A percentile compares a stretch with the other conserved stretches of the same genome.
phyloP scores from a whole-genome alignment of 2,329 filamentous ascomycete genomes.

The Xylaria sp. region DNA sequence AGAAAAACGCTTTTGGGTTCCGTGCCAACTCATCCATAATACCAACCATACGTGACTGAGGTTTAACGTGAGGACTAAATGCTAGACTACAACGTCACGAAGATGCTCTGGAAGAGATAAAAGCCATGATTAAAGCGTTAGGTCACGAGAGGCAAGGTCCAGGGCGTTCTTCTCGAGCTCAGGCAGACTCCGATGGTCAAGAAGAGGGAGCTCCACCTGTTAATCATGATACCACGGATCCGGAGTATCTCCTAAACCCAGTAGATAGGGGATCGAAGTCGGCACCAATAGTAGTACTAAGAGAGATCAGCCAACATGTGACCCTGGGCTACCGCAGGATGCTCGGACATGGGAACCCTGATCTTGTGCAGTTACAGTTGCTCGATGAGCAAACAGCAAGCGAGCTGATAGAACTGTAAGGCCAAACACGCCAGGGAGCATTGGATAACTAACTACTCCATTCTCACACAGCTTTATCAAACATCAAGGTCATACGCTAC shows the following conservation, averaged over 20 bases:
- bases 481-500: constrained; percentile 47
- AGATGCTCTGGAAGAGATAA: constrained; percentile 45
- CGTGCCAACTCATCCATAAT: not conserved
- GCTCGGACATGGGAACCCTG: constrained; percentile 45
- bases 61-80: constrained; percentile 13
- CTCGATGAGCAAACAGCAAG: constrained; percentile 49
- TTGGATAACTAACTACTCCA: not conserved
- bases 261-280: constrained; percentile 49
- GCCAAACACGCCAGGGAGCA: not conserved
- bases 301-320: constrained; percentile 49
- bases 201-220: constrained; percentile 28
- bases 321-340: constrained; percentile 46
- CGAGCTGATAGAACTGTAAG: constrained; percentile 49
- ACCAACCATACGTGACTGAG: not conserved
- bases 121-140: constrained; percentile 43
- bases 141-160: constrained; percentile 26
- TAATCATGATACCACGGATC: constrained; percentile 37
- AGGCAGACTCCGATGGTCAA: constrained; percentile 21
- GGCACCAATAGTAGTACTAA: constrained; percentile 49
- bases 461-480: constrained; percentile 43
- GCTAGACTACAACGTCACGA: constrained; percentile 46
- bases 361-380: constrained; percentile 49
- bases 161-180: constrained; percentile 19
- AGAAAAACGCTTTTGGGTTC: not conserved
- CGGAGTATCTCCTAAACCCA: constrained; percentile 47